Percentiles rank a stretch among this genome's conserved stretches.
Evolutionary conservation across 257 asterid species (phyloP).

Genomic region (Plantago ovata): DNA sequence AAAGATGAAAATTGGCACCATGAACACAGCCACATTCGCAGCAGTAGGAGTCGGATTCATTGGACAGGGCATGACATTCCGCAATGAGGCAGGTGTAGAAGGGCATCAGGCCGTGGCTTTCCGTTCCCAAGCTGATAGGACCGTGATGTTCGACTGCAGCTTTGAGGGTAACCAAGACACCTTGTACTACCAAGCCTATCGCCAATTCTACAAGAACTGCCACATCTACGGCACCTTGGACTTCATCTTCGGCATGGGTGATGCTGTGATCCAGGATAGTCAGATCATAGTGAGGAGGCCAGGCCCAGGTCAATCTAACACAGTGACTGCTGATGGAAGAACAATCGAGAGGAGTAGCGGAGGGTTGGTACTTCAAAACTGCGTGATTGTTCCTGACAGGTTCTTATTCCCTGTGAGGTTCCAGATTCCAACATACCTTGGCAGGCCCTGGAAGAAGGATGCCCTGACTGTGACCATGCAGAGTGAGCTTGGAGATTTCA

Average conservation of each 20-base stretch:
- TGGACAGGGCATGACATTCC: conserved; percentile 53
- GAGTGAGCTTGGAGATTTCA: conserved; percentile 52
- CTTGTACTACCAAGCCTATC: conserved; percentile 45
- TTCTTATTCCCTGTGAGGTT: conserved; percentile 29
- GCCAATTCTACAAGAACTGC: conserved; percentile 70
- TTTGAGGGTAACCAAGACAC: conserved; percentile 73
- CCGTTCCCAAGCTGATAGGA: conserved; percentile 37
- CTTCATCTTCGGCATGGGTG: conserved; percentile 73
- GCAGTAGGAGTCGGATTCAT: conserved; percentile 46
- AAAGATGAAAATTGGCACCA: conserved; percentile 28
- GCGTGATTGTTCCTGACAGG: conserved; percentile 50
- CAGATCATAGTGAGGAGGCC: conserved; percentile 51
- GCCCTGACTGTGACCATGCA: conserved; percentile 56
- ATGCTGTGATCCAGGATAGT: conserved; percentile 56
- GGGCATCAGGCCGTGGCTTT: conserved; percentile 81
- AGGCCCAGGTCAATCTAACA: conserved; percentile 36
- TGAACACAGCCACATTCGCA: conserved; percentile 62
- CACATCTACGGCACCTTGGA: conserved; percentile 66
- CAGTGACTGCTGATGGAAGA: conserved; percentile 69
- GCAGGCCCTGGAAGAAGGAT: conserved; percentile 51
- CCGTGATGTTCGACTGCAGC: conserved; percentile 65
- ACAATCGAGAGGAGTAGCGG: conserved; percentile 18
- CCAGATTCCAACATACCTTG: conserved; percentile 33
- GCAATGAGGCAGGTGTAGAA: conserved; percentile 57
- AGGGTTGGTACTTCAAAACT: conserved; percentile 65